A percentile compares a stretch with the other conserved stretches of the same genome.
phyloP scores from a whole-genome alignment of 495 filamentous ascomycete species.

The Amniculicola lignicola region DNA sequence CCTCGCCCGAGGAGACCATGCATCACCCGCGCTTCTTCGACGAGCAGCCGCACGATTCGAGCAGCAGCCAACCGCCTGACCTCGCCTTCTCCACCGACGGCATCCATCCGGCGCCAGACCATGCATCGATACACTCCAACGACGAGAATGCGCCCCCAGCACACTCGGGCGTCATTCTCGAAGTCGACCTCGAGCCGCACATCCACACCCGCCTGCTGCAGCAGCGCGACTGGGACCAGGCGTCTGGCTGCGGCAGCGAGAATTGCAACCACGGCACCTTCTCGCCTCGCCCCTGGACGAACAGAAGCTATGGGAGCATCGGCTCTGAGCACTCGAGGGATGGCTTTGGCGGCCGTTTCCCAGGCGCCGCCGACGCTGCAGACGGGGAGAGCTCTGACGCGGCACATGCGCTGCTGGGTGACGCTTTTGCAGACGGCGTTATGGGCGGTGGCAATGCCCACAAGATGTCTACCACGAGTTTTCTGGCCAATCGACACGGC shows the following conservation, averaged over 20 bases:
- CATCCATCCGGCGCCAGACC: slow-evolving; percentile 23
- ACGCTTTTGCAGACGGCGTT: slow-evolving; percentile 42
- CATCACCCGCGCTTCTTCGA: slow-evolving; percentile 1
- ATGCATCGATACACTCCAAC: slow-evolving; percentile 22
- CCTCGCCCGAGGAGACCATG: slow-evolving; percentile 29
- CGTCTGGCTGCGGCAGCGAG: slow-evolving; percentile 39
- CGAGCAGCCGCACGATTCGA: slow-evolving; percentile 20
- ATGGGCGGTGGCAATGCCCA: slow-evolving; percentile 48
- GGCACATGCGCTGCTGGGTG: slow-evolving; percentile 39
- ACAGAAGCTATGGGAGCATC: slow-evolving; percentile 48
- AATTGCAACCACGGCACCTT: slow-evolving; percentile 76
- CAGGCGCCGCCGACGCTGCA: slow-evolving; percentile 21
- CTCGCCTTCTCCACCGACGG: slow-evolving; percentile 30
- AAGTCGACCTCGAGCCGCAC: slow-evolving; percentile 15
- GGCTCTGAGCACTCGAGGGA: slow-evolving; percentile 36
- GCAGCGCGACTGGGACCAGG: slow-evolving; percentile 35
- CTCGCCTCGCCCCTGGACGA: slow-evolving; percentile 60
- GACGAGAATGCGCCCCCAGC: slow-evolving; percentile 12
- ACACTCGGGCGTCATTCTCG: slow-evolving; percentile 12
- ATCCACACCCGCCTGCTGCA: slow-evolving; percentile 32
- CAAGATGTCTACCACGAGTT: slow-evolving; percentile 62
- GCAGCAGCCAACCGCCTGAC: slow-evolving; percentile 14
- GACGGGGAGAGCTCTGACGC: slow-evolving; percentile 18
- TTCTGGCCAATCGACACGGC: slow-evolving; percentile 59
- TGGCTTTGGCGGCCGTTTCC: slow-evolving; percentile 34